These are phyloP conservation scores for Streptanthus diversifolius DNA, from an alignment of 345 rosid genomes.

Conservation along the genomic window DNA sequence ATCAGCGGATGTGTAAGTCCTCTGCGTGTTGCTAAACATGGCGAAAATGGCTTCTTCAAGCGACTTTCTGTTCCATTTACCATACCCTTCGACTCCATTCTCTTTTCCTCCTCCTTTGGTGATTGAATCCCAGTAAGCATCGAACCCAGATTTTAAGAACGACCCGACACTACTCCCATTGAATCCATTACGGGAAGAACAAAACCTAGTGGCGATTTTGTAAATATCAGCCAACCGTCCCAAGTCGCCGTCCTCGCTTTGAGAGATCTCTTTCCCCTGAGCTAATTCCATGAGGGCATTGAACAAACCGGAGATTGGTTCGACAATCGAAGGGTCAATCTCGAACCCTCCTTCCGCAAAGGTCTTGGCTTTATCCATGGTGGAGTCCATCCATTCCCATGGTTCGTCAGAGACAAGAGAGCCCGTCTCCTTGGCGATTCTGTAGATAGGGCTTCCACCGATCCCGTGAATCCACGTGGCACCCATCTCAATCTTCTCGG, in stretches of 20 bases:
- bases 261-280: slow-evolving; percentile 48
- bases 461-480: slow-evolving; percentile 99
- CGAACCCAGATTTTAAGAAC: slow-evolving; percentile 54
- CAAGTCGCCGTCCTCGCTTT: slow-evolving; percentile 20
- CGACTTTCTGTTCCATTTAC: slow-evolving; percentile 50
- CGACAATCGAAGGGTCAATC: slow-evolving; percentile 45
- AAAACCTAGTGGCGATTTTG: slow-evolving; percentile 43
- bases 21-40: slow-evolving; percentile 70
- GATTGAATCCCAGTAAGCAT: slow-evolving; percentile 50
- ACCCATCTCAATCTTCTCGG: slow-evolving; percentile 93
- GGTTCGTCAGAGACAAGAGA: slow-evolving; percentile 72
- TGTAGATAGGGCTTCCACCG: slow-evolving; percentile 81
- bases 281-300: slow-evolving; percentile 75
- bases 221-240: slow-evolving; percentile 18
- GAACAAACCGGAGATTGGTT: slow-evolving; percentile 58
- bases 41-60: slow-evolving; percentile 72
- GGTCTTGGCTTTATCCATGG: slow-evolving; percentile 47
- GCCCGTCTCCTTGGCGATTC: slow-evolving; percentile 60
- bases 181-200: slow-evolving; percentile 7
- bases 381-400: slow-evolving; percentile 96
- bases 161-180: slow-evolving; percentile 56
- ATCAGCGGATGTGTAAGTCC: slow-evolving; percentile 87
- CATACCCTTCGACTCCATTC: slow-evolving; percentile 33
- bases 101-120: slow-evolving; percentile 23
- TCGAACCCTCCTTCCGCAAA: slow-evolving; percentile 78